Evolutionary conservation across 768 basidiomycete genomes (phyloP).

Genomic region (Russula virescens): DNA sequence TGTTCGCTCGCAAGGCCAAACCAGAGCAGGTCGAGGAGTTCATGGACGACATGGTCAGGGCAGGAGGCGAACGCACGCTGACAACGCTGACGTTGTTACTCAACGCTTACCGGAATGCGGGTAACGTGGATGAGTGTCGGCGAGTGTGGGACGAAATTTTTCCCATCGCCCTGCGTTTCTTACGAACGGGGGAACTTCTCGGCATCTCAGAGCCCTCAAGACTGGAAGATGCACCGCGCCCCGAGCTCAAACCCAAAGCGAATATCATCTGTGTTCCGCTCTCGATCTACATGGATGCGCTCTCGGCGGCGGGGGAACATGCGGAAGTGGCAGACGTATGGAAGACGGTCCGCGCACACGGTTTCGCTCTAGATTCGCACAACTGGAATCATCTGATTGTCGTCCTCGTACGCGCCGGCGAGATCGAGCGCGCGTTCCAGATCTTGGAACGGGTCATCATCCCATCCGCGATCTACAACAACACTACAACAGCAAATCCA

Average conservation of each 20-base stretch:
- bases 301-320: conserved; percentile 61
- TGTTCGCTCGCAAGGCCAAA: conserved; percentile 40
- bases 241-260: conserved; percentile 32
- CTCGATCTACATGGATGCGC: conserved; percentile 73
- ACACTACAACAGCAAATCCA: conserved; percentile 19
- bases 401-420: conserved; percentile 72
- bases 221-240: not conserved
- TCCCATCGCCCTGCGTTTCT: conserved; percentile 45
- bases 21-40: conserved; percentile 53
- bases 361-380: conserved; percentile 77
- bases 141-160: conserved; percentile 67
- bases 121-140: conserved; percentile 49
- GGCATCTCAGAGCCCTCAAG: conserved; percentile 26
- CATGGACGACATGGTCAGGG: conserved; percentile 46
- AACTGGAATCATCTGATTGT: conserved; percentile 88
- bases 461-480: conserved; percentile 37
- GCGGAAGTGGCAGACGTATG: conserved; percentile 58
- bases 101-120: conserved; percentile 60
- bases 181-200: conserved; percentile 34
- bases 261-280: conserved; percentile 70
- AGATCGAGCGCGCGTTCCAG: conserved; percentile 78
- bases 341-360: conserved; percentile 52
- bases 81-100: conserved; percentile 59
- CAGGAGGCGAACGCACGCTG: conserved; percentile 54
- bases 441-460: conserved; percentile 74